phyloP scores from a whole-genome alignment of 2,329 filamentous ascomycete species.

The Aspergillus uvarum region DNA sequence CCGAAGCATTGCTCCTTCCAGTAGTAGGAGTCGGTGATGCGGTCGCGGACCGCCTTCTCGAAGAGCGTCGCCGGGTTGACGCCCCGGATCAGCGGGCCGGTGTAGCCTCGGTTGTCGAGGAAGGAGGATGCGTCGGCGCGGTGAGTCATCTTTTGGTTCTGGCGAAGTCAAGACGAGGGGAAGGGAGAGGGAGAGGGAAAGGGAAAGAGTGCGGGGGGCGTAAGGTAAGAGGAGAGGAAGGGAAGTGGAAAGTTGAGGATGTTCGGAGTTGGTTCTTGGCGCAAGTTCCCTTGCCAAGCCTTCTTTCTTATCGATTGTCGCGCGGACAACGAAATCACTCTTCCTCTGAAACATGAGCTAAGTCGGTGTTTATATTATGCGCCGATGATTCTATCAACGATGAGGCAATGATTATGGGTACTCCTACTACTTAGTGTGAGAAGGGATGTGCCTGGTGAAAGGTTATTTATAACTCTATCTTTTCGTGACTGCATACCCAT shows the following conservation, averaged over 20 bases:
- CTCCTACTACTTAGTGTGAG: no score
- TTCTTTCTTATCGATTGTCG: constrained; percentile 42
- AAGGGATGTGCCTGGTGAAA: no score
- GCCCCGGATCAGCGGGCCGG: constrained; percentile 74
- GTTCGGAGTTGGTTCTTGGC: constrained; percentile 1
- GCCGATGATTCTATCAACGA: no score
- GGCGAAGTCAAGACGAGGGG: background rate
- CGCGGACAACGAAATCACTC: constrained; percentile 29
- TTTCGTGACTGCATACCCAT: no score
- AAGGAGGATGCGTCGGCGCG: constrained; percentile 74
- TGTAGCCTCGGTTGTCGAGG: constrained; percentile 87
- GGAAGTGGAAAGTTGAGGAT: background rate
- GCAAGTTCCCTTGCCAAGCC: constrained; percentile 21
- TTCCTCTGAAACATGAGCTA: background rate
- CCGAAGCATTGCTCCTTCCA: constrained; percentile 99
- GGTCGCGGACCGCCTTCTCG: constrained; percentile 92
- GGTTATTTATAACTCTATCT: no score
- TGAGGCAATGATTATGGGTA: no score
- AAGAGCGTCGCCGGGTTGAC: constrained; percentile 94
- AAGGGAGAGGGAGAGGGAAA: constrained; percentile 8
- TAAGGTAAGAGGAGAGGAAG: constrained; percentile 1
- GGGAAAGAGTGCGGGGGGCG: constrained; percentile 6
- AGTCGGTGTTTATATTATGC: background rate
- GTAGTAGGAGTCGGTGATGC: constrained; percentile 93
- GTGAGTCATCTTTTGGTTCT: constrained; percentile 50